phyloP scores from a whole-genome alignment of 768 basidiomycete genomes.

The Terana coerulea region DNA sequence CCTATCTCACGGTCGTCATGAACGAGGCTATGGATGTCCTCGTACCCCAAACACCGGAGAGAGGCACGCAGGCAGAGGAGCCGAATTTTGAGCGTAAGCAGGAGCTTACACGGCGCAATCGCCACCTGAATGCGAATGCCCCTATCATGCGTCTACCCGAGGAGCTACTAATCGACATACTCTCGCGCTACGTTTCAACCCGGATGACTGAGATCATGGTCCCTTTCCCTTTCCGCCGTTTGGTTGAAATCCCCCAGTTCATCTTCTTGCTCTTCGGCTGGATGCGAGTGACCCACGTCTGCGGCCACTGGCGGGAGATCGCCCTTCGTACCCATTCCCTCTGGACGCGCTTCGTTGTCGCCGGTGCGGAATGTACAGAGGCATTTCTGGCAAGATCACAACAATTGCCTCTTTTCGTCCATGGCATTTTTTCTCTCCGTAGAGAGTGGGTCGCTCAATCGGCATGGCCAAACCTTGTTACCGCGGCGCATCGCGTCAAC shows the following conservation, averaged over 20 bases:
- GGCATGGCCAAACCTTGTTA: no score
- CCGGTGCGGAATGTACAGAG: neutral
- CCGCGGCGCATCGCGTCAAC: no score
- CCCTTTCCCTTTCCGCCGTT: no score
- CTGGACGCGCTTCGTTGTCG: neutral
- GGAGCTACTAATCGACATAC: neutral
- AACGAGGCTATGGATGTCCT: no score
- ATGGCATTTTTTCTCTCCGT: neutral
- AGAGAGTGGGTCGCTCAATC: no score
- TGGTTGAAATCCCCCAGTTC: no score
- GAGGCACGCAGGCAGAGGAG: no score
- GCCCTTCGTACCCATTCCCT: slow-evolving; percentile 1
- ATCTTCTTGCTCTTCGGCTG: no score
- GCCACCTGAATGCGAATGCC: neutral
- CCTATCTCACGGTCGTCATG: no score
- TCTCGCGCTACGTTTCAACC: neutral
- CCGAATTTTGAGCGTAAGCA: no score
- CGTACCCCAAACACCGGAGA: no score
- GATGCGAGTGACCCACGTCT: slow-evolving; percentile 10
- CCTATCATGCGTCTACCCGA: neutral
- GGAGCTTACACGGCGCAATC: no score
- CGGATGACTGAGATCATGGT: neutral
- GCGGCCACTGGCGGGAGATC: slow-evolving; percentile 8
- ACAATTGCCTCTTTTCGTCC: neutral
- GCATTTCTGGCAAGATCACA: neutral